Base-by-base conservation (phyloP, 306 rosid genomes). In the Albizia julibrissin region DNA sequence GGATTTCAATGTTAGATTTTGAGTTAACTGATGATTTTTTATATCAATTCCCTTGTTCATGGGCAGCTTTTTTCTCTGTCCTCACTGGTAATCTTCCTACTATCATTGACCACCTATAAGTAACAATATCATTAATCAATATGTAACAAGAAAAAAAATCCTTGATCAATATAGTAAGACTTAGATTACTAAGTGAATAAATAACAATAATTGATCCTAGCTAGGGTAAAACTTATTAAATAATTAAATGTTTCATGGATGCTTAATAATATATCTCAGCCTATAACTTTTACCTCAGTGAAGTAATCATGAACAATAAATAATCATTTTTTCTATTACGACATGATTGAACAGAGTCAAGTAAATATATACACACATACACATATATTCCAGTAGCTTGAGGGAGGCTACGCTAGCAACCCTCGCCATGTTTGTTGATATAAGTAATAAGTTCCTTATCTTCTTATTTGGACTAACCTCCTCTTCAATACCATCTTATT, bases 41-140 rank as follows among this genome's bases (percentile, higher is more conserved):
- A 92, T 96, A 86, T 91, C 93, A 74, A 91, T 81, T 0, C 96
- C 94, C 77, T 77, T 78, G 49, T 71, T 87, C 9, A 89, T 70
- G 1, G 91, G 92, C 86, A n/a, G n/a, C n/a, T 91, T 93, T 85
- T 89, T 89, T 84, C 82, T 86, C 43, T 3, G 97, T 91, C 14
- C 97, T 90, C 39, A 96, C 97, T 0, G 97, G 97, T 58, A 93
- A 91, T 90, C 97, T 90, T 69, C 97, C 97, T 8, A 96, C 97
- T 80, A 93, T 93, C 31, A 93, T 81, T n/a, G 97, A 91, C 97
- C 97, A 93, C 90, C 97, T 93, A 43, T 31, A 81, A 0, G 4
- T 44, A 74, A 67, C 16, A 8, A 58, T 9, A 8, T 3, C 31
- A 14, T 26, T 19, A 0, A 62, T 27, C 67, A 62, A 3, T 62